phyloP scores from a whole-genome alignment of 2,329 filamentous ascomycete species.

The Ceratocystis lukuohia region DNA sequence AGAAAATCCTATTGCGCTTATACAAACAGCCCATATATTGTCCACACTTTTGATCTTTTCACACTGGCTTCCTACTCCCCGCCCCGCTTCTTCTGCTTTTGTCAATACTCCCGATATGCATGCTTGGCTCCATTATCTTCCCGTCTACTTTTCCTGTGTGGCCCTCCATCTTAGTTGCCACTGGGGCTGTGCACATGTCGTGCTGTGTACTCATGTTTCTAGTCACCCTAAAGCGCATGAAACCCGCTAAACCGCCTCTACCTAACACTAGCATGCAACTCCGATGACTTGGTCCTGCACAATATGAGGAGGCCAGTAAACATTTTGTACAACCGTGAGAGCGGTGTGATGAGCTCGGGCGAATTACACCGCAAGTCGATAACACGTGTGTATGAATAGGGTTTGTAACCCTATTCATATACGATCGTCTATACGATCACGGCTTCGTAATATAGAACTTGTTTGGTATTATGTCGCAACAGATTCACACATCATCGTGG shows the following conservation, averaged over 20 bases:
- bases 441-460: background rate
- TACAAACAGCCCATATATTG: background rate
- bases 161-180: background rate
- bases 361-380: no score
- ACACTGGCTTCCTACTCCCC: background rate
- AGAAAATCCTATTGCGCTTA: background rate
- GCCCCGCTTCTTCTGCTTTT: background rate
- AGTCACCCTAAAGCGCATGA: background rate
- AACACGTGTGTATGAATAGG: no score
- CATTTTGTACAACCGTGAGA: background rate
- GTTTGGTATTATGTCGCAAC: background rate
- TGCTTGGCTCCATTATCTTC: background rate
- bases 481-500: background rate
- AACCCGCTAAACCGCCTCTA: background rate
- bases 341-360: no score
- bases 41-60: background rate
- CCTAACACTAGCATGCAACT: background rate
- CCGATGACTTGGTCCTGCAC: background rate
- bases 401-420: fast-evolving
- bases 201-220: background rate
- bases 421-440: background rate
- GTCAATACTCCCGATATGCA: background rate
- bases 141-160: background rate
- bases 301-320: background rate
- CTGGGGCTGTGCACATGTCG: constrained; percentile 1